Evolutionary conservation across 768 basidiomycete genomes (phyloP).

Genomic region (Russula olivacea): DNA sequence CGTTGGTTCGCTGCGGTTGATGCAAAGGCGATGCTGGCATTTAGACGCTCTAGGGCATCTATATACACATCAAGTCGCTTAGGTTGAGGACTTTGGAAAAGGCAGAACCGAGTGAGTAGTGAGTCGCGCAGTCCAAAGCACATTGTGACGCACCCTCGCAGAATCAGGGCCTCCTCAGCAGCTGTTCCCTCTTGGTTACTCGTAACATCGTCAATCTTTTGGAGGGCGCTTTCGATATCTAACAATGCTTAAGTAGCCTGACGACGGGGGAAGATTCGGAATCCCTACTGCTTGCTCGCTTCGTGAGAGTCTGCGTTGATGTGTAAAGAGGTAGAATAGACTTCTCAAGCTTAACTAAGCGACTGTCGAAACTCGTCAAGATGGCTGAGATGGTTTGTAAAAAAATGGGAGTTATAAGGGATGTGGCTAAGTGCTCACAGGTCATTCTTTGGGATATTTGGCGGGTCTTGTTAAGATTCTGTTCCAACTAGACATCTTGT

Average conservation of each 20-base stretch:
- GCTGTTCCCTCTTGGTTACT: constrained; percentile 70
- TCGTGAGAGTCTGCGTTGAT: constrained; percentile 69
- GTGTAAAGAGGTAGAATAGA: constrained; percentile 79
- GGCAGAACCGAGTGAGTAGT: background rate
- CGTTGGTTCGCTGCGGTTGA: constrained; percentile 48
- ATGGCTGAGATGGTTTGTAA: constrained; percentile 51
- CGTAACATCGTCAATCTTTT: constrained; percentile 74
- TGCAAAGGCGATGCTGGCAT: constrained; percentile 75
- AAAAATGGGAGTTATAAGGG: background rate
- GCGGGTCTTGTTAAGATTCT: constrained; percentile 79
- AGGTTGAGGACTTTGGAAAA: constrained; percentile 55
- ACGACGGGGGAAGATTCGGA: background rate
- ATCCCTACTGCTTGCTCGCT: constrained; percentile 60
- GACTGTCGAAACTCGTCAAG: constrained; percentile 76
- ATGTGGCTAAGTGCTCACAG: constrained; percentile 43
- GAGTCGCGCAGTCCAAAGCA: too few relatives aligned
- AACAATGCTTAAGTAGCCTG: background rate
- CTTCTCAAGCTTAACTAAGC: constrained; percentile 78
- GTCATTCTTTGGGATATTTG: constrained; percentile 85
- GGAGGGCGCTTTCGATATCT: constrained; percentile 79
- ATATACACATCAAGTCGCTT: constrained; percentile 60
- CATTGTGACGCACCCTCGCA: constrained; percentile 55
- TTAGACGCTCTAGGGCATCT: constrained; percentile 69
- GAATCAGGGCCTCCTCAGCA: constrained; percentile 70
- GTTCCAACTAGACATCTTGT: constrained; percentile 54